Evolutionary conservation across 108 stramenopile species (phyloP).

Genomic region (Nitzschia sp.): DNA sequence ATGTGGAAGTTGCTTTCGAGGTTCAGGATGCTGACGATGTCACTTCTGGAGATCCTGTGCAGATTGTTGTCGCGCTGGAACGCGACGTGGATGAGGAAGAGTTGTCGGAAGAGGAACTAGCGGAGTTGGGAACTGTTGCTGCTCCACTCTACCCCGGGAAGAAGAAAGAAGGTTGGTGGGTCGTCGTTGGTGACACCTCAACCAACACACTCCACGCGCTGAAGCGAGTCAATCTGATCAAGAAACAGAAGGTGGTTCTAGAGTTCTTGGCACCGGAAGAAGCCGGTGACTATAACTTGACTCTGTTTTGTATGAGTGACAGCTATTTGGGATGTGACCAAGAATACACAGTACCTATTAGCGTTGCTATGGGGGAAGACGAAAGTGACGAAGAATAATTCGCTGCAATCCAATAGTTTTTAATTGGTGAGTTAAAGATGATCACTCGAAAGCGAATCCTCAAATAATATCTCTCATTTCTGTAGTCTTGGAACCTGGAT

Average conservation of each 20-base stretch:
- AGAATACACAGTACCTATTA: conserved; percentile 87
- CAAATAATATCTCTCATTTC: not conserved
- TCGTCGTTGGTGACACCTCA: conserved; percentile 90
- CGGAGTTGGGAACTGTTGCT: conserved; percentile 69
- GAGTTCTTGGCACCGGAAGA: conserved; percentile 94
- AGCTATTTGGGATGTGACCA: conserved; percentile 96
- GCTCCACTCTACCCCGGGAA: conserved; percentile 88
- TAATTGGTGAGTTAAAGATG: not conserved
- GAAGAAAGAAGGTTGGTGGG: conserved; percentile 96
- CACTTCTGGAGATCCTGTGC: conserved; percentile 85
- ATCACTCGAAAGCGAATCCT: conserved; percentile 1
- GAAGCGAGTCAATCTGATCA: conserved; percentile 86
- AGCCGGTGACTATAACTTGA: conserved; percentile 89
- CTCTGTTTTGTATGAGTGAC: conserved; percentile 98
- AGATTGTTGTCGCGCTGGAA: conserved; percentile 83
- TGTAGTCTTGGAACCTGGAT: not conserved
- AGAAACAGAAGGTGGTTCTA: conserved; percentile 68
- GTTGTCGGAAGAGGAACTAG: conserved; percentile 77
- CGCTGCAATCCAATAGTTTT: conserved; percentile 5
- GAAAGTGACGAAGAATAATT: conserved; percentile 62
- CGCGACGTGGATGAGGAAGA: conserved; percentile 91
- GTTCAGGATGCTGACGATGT: conserved; percentile 86
- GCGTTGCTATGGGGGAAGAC: conserved; percentile 70
- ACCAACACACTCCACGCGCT: conserved; percentile 88
- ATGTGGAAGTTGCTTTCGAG: conserved; percentile 87